Percentiles rank a stretch among this genome's conserved stretches.
Evolutionary conservation across 75 land plant species (phyloP).

Genomic region (Gnetum montanum): DNA sequence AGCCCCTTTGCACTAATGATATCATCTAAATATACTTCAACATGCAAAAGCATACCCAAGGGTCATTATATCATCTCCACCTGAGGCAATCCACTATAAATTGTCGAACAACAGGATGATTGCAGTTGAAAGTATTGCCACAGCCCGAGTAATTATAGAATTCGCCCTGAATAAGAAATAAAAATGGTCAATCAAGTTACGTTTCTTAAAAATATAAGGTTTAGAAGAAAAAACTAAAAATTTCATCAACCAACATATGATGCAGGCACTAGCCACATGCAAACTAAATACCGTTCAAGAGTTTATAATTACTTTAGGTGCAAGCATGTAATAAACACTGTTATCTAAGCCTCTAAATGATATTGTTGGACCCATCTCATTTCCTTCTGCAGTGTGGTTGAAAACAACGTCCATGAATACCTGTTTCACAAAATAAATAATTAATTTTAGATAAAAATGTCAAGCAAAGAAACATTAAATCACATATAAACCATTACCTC

Average conservation of each 20-base stretch:
- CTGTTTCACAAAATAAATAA: conserved; percentile 43
- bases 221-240: background rate
- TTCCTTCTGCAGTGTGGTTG: conserved; percentile 97
- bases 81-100: conserved; percentile 88
- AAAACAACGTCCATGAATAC: conserved; percentile 93
- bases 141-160: conserved; percentile 97
- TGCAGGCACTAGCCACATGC: background rate
- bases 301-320: conserved; percentile 82
- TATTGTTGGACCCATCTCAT: conserved; percentile 85
- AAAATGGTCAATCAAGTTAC: background rate
- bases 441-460: background rate
- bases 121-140: conserved; percentile 96
- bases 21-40: too few relatives aligned
- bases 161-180: conserved; percentile 54
- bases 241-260: background rate
- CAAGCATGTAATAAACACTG: conserved; percentile 86
- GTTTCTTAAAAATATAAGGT: background rate
- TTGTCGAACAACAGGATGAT: conserved; percentile 91
- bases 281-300: too few relatives aligned
- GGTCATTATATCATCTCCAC: conserved; percentile 22
- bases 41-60: conserved; percentile 14
- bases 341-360: conserved; percentile 93
- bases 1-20: too few relatives aligned
- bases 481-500: conserved; percentile 40
- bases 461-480: background rate